A percentile compares a stretch with the other conserved stretches of the same genome.
phyloP scores from a whole-genome alignment of 2,329 filamentous ascomycete species.

The Aspergillus felis region DNA sequence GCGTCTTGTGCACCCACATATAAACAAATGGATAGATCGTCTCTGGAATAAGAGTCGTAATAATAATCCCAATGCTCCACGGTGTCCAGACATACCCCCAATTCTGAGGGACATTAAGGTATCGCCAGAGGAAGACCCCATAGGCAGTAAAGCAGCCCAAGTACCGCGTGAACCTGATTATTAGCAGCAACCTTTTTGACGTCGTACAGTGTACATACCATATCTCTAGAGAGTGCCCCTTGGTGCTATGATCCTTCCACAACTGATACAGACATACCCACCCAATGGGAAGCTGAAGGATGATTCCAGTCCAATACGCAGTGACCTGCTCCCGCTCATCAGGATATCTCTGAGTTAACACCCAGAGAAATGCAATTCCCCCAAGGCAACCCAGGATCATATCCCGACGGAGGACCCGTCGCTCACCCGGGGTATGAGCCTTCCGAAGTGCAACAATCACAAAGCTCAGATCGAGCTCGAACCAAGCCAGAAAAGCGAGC shows the following conservation, averaged over 20 bases:
- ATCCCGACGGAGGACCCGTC: constrained; percentile 2
- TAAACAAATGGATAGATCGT: constrained; percentile 18
- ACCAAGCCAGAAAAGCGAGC: constrained; percentile 16
- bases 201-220: constrained; percentile 7
- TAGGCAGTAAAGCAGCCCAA: constrained; percentile 18
- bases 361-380: constrained; percentile 2
- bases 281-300: constrained; percentile 18
- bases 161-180: constrained; percentile 14
- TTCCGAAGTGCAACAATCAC: constrained; percentile 5
- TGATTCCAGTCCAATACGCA: constrained; percentile 19
- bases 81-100: constrained; percentile 18
- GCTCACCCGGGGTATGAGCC: constrained; percentile 4
- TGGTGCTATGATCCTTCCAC: constrained; percentile 8
- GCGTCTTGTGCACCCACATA: constrained; percentile 6
- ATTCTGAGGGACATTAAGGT: constrained; percentile 17
- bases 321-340: constrained; percentile 20
- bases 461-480: constrained; percentile 14
- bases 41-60: constrained; percentile 16
- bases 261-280: constrained; percentile 13
- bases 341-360: constrained; percentile 7
- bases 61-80: constrained; percentile 16
- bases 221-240: constrained; percentile 16
- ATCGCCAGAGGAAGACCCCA: constrained; percentile 19
- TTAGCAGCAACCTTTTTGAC: neutral
- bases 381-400: constrained; percentile 8